phyloP scores from a whole-genome alignment of 2,329 filamentous ascomycete species.

The Fusarium annulatum region DNA sequence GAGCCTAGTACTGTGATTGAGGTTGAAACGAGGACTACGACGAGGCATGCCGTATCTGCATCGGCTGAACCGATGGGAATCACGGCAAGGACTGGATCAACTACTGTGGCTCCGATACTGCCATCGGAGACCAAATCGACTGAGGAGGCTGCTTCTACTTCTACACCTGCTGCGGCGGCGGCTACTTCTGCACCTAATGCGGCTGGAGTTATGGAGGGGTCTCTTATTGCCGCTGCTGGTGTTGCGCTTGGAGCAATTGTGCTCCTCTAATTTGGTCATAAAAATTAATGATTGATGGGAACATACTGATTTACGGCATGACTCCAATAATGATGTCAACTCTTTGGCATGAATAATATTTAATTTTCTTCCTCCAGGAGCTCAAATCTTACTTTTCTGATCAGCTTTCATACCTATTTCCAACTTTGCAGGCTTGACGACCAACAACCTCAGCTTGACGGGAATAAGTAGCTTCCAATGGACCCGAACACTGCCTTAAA shows the following conservation, averaged over 20 bases:
- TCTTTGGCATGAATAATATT: not conserved
- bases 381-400: not conserved
- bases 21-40: not conserved
- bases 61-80: not conserved
- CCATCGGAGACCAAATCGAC: not conserved
- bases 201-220: not conserved
- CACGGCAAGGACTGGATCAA: not conserved
- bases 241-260: slow-evolving; percentile 14
- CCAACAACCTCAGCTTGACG: not conserved
- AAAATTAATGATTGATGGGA: not conserved
- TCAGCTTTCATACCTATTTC: rapidly evolving
- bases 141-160: not conserved
- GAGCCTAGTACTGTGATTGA: not conserved
- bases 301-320: not conserved
- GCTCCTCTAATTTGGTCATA: not conserved
- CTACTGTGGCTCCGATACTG: slow-evolving; percentile 10
- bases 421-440: rapidly evolving
- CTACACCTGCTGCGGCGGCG: not conserved
- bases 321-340: not conserved
- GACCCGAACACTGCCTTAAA: not conserved
- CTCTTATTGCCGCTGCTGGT: not conserved
- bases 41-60: not conserved
- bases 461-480: not conserved
- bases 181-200: slow-evolving; percentile 5
- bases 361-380: not conserved